phyloP scores from a whole-genome alignment of 2,329 filamentous ascomycete species.

The Aspergillus intermedius region DNA sequence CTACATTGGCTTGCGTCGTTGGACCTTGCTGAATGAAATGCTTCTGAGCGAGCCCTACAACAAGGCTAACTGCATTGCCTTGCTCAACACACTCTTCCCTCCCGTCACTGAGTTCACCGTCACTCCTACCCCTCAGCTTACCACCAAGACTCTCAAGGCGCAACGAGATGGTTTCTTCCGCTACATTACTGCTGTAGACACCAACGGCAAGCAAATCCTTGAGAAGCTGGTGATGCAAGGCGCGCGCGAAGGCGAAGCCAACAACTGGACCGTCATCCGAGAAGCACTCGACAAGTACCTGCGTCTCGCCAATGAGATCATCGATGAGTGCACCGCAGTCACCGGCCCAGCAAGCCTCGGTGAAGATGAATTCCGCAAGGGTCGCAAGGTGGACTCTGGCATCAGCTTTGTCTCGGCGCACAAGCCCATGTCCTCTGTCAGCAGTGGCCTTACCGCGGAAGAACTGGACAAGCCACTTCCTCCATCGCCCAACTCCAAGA shows the following conservation, averaged over 20 bases:
- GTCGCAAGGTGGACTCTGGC: conserved; percentile 57
- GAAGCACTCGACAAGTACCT: conserved; percentile 54
- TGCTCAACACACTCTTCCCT: conserved; percentile 63
- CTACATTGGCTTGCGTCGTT: conserved; percentile 56
- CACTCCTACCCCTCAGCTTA: conserved; percentile 49
- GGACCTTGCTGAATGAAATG: conserved; percentile 61
- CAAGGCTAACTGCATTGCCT: conserved; percentile 60
- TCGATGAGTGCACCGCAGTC: conserved; percentile 53
- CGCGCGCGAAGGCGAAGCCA: conserved; percentile 45
- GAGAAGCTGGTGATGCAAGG: conserved; percentile 49
- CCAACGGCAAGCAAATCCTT: conserved; percentile 49
- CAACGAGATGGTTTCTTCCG: conserved; percentile 59
- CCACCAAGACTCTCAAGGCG: conserved; percentile 44
- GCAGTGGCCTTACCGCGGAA: conserved; percentile 26
- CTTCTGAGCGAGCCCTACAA: conserved; percentile 53
- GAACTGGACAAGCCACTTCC: conserved; percentile 38
- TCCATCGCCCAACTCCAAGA: conserved; percentile 26
- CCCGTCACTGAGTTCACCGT: conserved; percentile 42
- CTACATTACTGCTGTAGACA: conserved; percentile 55
- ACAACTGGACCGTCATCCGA: conserved; percentile 48
- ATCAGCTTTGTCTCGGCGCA: conserved; percentile 50
- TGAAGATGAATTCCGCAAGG: conserved; percentile 32
- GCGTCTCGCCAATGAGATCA: conserved; percentile 52
- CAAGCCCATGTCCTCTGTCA: conserved; percentile 34
- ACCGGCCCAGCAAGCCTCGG: conserved; percentile 37